Evolutionary conservation across 495 filamentous ascomycete species (phyloP).

Genomic region (Penicillium daleae): DNA sequence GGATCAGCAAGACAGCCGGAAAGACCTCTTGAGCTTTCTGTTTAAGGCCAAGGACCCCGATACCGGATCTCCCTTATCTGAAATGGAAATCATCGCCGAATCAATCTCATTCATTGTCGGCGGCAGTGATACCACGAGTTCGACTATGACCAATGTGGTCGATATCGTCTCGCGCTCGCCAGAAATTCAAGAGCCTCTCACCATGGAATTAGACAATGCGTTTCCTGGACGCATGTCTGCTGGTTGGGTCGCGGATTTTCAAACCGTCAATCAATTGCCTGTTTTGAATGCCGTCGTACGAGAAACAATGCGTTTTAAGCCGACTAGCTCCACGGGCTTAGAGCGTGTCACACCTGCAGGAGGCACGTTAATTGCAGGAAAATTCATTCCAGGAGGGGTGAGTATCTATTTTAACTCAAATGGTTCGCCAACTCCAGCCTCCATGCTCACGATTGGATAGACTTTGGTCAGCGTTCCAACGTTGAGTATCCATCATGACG

Average conservation of each 20-base stretch:
- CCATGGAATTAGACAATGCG: background rate
- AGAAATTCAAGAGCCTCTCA: background rate
- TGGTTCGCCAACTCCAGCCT: background rate
- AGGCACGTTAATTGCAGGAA: slow-evolving; percentile 6
- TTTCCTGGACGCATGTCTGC: background rate
- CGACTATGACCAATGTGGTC: slow-evolving; percentile 11
- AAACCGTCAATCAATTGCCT: slow-evolving; percentile 4
- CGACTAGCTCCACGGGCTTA: slow-evolving; percentile 8
- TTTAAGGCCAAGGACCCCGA: slow-evolving; percentile 8
- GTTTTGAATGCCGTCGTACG: slow-evolving; percentile 10
- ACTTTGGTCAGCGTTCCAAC: slow-evolving; percentile 13
- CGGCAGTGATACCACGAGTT: slow-evolving; percentile 11
- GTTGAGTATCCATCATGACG: slow-evolving; percentile 9
- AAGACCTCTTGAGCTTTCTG: background rate
- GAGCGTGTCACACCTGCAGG: slow-evolving; percentile 8
- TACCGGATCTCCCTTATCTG: slow-evolving; percentile 4
- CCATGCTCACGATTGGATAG: background rate
- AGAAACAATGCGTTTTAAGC: slow-evolving; percentile 11
- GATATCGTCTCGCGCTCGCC: slow-evolving; percentile 8
- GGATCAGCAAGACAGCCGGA: background rate
- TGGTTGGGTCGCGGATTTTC: slow-evolving; percentile 8
- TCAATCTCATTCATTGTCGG: slow-evolving; percentile 14
- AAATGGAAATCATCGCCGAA: slow-evolving; percentile 15
- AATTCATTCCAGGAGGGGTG: slow-evolving; percentile 8
- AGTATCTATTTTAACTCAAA: background rate